A percentile compares a stretch with the other conserved stretches of the same genome.
These are phyloP conservation scores for Fusarium papillatum DNA, from an alignment of 2,329 filamentous ascomycete species.

Conservation along the genomic window DNA sequence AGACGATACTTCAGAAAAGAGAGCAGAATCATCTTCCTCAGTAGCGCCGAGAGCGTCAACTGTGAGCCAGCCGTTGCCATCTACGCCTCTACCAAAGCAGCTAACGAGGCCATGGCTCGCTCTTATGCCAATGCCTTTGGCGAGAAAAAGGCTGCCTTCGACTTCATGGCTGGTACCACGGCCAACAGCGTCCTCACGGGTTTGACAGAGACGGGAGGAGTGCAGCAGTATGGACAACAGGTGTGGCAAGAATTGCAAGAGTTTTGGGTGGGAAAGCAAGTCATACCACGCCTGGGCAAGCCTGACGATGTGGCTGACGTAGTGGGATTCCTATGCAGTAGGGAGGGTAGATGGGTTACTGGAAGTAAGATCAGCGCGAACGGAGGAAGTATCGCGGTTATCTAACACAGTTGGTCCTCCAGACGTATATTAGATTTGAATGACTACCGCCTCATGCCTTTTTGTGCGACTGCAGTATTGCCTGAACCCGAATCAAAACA, in stretches of 20 bases:
- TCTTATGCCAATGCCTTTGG: neutral
- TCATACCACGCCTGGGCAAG: neutral
- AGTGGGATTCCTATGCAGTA: slow-evolving; percentile 1
- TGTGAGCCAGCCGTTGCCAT: neutral
- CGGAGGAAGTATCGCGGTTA: neutral
- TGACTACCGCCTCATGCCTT: neutral
- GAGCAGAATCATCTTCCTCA: slow-evolving; percentile 1
- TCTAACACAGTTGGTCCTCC: neutral
- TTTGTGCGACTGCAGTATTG: neutral
- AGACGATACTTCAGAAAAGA: neutral
- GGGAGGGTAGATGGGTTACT: neutral
- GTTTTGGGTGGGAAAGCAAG: slow-evolving; percentile 2
- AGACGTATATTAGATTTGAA: neutral
- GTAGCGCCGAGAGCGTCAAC: slow-evolving; percentile 10
- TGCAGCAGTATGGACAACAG: neutral
- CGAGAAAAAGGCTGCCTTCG: neutral
- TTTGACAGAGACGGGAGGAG: neutral
- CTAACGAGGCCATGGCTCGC: slow-evolving; percentile 5
- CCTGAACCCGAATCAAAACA: neutral
- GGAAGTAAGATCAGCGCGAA: slow-evolving; percentile 6
- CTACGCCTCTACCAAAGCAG: slow-evolving; percentile 2
- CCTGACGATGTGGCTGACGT: neutral
- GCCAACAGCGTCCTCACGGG: slow-evolving; percentile 2
- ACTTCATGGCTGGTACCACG: neutral
- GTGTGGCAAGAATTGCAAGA: slow-evolving; percentile 1